Conservation (phyloP, 2,329 filamentous ascomycete genomes). For the Cyphellophora europaea region DNA sequence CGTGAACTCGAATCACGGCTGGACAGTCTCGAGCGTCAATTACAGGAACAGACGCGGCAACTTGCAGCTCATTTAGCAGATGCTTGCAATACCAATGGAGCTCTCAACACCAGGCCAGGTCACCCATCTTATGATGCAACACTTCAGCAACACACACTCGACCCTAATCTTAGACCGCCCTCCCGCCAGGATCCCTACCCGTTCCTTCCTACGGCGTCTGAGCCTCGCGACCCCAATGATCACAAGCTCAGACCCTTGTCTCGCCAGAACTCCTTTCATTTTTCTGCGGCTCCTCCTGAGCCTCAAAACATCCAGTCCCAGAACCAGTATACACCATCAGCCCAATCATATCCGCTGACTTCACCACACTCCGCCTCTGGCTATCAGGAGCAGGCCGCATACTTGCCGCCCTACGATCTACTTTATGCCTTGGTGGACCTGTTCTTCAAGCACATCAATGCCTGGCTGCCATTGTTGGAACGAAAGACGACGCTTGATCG, state of each 20-base stretch:
- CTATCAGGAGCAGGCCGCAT: neutral
- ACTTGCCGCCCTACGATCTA: conserved; percentile 1
- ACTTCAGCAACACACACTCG: neutral
- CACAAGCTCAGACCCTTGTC: too few relatives aligned
- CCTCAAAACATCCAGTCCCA: neutral
- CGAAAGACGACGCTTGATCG: conserved; percentile 71
- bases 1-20: conserved; percentile 50
- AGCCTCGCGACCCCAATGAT: neutral
- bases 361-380: neutral
- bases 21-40: conserved; percentile 42
- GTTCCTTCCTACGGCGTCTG: conserved; percentile 1
- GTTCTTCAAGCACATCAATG: conserved; percentile 72
- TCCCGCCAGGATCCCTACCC: conserved; percentile 7
- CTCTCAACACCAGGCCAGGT: neutral
- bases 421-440: conserved; percentile 56
- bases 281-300: neutral
- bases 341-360: neutral
- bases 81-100: conserved; percentile 9
- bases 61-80: conserved; percentile 16
- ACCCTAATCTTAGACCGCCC: neutral
- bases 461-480: conserved; percentile 86
- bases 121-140: too few relatives aligned
- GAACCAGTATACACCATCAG: neutral
- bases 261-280: neutral
- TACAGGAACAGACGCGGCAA: conserved; percentile 17